Evolutionary conservation across 805 yeast species (phyloP).

Genomic region (Wickerhamiella sergipiensis): DNA sequence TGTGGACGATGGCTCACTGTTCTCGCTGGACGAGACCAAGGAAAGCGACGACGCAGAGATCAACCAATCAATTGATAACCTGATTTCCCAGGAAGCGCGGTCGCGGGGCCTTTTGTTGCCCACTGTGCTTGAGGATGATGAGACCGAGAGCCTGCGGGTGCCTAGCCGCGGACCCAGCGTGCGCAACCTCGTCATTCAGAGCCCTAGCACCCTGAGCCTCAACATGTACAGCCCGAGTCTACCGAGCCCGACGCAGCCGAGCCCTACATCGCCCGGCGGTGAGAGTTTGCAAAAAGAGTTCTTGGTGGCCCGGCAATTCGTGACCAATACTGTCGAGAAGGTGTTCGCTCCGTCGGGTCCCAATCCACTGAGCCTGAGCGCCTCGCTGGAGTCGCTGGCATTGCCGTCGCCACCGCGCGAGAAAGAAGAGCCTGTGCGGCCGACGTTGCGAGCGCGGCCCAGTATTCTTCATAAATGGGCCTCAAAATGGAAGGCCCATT

Average conservation of each 20-base stretch:
- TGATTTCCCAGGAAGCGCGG: background rate
- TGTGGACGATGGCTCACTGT: background rate
- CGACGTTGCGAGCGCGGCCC: background rate
- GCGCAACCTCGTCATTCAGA: background rate
- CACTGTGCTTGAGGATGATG: background rate
- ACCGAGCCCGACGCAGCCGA: background rate
- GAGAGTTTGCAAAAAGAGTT: background rate
- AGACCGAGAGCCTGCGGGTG: background rate
- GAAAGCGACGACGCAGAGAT: background rate
- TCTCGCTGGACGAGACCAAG: background rate
- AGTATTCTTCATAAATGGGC: background rate
- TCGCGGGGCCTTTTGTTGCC: background rate
- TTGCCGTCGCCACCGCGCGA: background rate
- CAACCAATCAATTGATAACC: background rate
- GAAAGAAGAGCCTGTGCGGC: background rate
- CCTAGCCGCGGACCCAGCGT: background rate
- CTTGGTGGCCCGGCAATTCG: background rate
- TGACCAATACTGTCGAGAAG: background rate
- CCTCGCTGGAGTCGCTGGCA: background rate
- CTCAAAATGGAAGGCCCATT: background rate
- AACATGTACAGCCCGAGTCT: background rate
- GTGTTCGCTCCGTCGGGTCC: background rate
- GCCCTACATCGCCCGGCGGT: background rate
- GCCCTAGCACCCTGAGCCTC: background rate
- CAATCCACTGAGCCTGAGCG: background rate